Evolutionary conservation across 2,329 filamentous ascomycete species (phyloP), one percentile per base, ranked within the genome.

Genomic region (Colletotrichum sojae): DNA sequence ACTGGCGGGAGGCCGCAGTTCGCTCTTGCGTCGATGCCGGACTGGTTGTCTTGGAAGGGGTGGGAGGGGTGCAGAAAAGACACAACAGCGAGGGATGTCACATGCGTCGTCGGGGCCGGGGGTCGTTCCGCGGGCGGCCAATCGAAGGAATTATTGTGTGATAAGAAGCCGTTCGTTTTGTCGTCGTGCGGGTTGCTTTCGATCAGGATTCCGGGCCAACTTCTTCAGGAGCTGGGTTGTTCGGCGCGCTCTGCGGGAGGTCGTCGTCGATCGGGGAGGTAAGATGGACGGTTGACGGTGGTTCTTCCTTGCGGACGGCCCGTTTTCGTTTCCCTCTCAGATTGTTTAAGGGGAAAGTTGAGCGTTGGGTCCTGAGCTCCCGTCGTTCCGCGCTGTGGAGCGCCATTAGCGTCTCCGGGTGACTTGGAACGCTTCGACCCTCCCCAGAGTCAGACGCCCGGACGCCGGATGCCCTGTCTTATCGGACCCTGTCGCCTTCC

Each of bases 1-100:
- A 36, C 57, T 69, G 67, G 61, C 69, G 69, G 69, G 61, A 72
- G 52, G 71, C 59, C 53, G 69, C 71, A 71, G 71, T 61, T 22
- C 58, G 58, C 49, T 54, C 63, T 62, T 62, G 43, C 31, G 31
- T 36, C 31, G 31, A 36, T 36, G 31, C 31, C 31, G 31, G 56
- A 57, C 45, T 67, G 16, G 31, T 43, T 61, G 45, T 65, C 58
- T 69, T 64, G 49, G 65, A 45, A 67, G 59, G 40, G 56, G 67
- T 57, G 67, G 63, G 63, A 71, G 70, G 59, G 59, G 68, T 58
- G 59, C 53, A 69, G 61, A 67, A 61, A 36, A 36, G 31, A 60
- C 20, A 22, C n/a, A 20, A 49, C 25, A 20, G 16, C 36, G 52
- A 57, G 48, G 56, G 48, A 72, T 66, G 71, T 72, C 69, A 72